phyloP scores from a whole-genome alignment of 139 green algal genomes.

The Chlorella sp. region DNA sequence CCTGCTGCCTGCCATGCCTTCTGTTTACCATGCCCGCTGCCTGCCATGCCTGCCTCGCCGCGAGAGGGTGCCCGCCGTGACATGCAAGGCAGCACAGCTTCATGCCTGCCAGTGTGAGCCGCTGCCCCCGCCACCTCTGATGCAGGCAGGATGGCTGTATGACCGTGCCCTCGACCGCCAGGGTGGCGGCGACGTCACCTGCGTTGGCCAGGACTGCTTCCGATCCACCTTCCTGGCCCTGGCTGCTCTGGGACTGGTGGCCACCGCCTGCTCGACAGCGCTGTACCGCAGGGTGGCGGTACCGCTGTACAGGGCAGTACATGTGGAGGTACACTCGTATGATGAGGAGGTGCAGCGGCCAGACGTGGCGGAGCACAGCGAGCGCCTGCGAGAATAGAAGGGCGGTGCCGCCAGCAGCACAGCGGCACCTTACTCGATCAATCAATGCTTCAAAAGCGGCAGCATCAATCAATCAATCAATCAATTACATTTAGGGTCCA shows the following conservation, averaged over 20 bases:
- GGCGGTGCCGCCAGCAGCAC: too few relatives aligned
- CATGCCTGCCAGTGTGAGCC: not conserved
- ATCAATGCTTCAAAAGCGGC: too few relatives aligned
- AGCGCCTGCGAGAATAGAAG: not conserved
- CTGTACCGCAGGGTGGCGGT: conserved; percentile 24
- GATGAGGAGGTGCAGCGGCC: conserved; percentile 14
- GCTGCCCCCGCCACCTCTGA: conserved; percentile 54
- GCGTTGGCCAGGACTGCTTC: conserved; percentile 55
- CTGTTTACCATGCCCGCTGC: not conserved
- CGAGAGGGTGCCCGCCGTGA: too few relatives aligned
- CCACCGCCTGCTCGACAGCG: not conserved
- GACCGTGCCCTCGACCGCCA: conserved; percentile 35
- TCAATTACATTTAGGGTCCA: too few relatives aligned
- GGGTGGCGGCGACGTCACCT: conserved; percentile 10
- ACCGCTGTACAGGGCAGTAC: not conserved
- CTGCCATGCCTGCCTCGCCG: too few relatives aligned
- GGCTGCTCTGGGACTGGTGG: conserved; percentile 20
- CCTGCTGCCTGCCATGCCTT: not conserved
- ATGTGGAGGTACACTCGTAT: conserved; percentile 18
- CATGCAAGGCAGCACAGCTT: too few relatives aligned
- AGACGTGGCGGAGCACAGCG: not conserved
- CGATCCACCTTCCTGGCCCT: conserved; percentile 45
- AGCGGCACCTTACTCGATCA: too few relatives aligned
- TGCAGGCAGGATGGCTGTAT: conserved; percentile 59
- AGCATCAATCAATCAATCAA: too few relatives aligned